phyloP scores from a whole-genome alignment of 129 eudicot species.

The Kitagawia praeruptora region DNA sequence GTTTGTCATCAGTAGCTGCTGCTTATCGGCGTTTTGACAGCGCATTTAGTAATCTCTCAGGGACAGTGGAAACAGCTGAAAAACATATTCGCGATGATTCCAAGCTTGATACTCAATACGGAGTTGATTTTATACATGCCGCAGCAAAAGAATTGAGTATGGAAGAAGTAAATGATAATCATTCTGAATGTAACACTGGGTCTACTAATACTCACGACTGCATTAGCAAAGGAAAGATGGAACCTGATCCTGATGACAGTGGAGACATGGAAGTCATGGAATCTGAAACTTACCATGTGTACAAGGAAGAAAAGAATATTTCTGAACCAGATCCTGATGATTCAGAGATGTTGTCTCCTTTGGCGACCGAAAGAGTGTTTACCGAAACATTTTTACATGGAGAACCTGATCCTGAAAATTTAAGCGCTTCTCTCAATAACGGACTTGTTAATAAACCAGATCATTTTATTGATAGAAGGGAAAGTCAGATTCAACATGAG shows the following conservation, averaged over 20 bases:
- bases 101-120: background rate
- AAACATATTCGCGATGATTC: constrained; percentile 29
- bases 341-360: constrained; percentile 10
- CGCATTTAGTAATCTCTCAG: constrained; percentile 24
- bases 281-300: constrained; percentile 24
- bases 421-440: background rate
- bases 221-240: constrained; percentile 2
- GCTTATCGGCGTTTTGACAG: constrained; percentile 66
- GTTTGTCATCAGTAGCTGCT: constrained; percentile 73
- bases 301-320: constrained; percentile 6
- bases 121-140: constrained; percentile 14
- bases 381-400: background rate
- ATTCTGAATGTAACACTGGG: constrained; percentile 6
- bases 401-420: constrained; percentile 32
- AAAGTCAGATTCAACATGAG: background rate
- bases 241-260: constrained; percentile 45
- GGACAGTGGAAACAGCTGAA: constrained; percentile 21
- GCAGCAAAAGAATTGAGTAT: constrained; percentile 8
- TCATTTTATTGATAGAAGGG: background rate
- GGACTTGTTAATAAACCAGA: background rate
- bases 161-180: background rate
- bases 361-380: background rate
- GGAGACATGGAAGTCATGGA: constrained; percentile 22
- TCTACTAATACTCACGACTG: constrained; percentile 28
- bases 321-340: constrained; percentile 28